Evolutionary conservation across 139 green algal genomes (phyloP), one percentile per base, ranked within the genome.

Genomic region (Chlamydomonas schloesseri): DNA sequence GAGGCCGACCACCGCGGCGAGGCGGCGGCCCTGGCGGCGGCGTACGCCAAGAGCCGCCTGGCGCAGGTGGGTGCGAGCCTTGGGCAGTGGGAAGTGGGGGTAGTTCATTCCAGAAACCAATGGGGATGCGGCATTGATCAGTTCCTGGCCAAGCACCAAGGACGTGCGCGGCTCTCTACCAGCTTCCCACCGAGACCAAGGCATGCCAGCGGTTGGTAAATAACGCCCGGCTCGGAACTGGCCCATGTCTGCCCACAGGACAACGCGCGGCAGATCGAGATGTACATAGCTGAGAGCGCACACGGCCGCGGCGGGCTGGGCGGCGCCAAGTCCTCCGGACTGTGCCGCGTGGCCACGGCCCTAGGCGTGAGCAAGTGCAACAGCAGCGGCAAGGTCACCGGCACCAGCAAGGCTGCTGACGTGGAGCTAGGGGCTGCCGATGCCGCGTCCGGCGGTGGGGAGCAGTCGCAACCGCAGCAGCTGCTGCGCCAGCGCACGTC

Each of bases 1-100:
- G 82, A 82, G 71, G 82, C 82, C 37, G 82, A 88, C 82, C 57
- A 73, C n/a, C 31, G 58, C 2, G 72, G 72, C 1, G 68, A 81
- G 58, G 60, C 82, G 31, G 46, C 5, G 46, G n/a, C 31, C 37
- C 72, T 88, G 60, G 82, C 82, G 62, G 58, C 17, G 0, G 60
- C 31, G 21, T 88, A 88, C 69, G n/a, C 53, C 47, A 69, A 67
- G 20, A 84, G 78, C 78, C n/a, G 23, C 46, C 64, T 84, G 78
- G 42, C 42, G 42, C 42, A 50, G 8, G 42, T 50, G 42, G 42
- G 42, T 50, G 42, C 8, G 42, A 50, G 42, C 42, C 6, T 50
- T 50, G 42, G n/a, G n/a, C 53, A 23, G 53, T 23, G 15, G 15
- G 53, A n/a, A n/a, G n/a, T n/a, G n/a, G n/a, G n/a, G n/a, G n/a